Percentiles rank a stretch among this genome's conserved stretches.
These are phyloP conservation scores for Trichoderma reesei DNA, from an alignment of 495 filamentous ascomycete species.

Conservation along the genomic window DNA sequence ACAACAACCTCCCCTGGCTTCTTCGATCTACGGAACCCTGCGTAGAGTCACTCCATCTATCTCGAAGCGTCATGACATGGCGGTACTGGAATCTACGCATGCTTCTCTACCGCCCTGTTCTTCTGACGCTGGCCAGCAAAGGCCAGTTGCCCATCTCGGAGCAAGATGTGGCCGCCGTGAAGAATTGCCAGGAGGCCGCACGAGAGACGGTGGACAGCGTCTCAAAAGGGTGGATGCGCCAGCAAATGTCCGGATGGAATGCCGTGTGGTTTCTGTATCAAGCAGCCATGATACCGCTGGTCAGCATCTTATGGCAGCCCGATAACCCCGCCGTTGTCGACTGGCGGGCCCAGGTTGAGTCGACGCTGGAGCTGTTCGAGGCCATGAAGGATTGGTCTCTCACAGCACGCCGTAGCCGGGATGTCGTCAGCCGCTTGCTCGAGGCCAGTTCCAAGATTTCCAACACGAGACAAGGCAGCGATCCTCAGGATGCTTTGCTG, in stretches of 20 bases:
- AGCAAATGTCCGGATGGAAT: slow-evolving; percentile 74
- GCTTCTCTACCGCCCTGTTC: slow-evolving; percentile 65
- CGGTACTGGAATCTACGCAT: slow-evolving; percentile 70
- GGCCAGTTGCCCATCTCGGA: slow-evolving; percentile 53
- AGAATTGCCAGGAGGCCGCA: slow-evolving; percentile 58
- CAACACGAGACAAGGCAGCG: slow-evolving; percentile 11
- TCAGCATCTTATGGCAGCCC: slow-evolving; percentile 60
- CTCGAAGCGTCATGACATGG: slow-evolving; percentile 73
- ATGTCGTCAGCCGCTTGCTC: slow-evolving; percentile 60
- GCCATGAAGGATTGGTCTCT: slow-evolving; percentile 62
- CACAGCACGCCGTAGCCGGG: slow-evolving; percentile 56
- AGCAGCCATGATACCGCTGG: slow-evolving; percentile 65
- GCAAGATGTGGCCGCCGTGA: slow-evolving; percentile 56
- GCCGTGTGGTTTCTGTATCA: slow-evolving; percentile 79
- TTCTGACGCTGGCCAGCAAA: slow-evolving; percentile 61
- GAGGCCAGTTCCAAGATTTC: slow-evolving; percentile 43
- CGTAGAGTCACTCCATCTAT: slow-evolving; percentile 58
- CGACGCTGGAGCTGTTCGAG: slow-evolving; percentile 56
- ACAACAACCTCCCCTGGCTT: slow-evolving; percentile 60
- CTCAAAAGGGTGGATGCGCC: slow-evolving; percentile 52
- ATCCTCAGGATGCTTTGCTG: slow-evolving; percentile 19
- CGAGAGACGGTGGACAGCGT: slow-evolving; percentile 65
- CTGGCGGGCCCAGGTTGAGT: slow-evolving; percentile 58
- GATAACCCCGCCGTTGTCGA: slow-evolving; percentile 43
- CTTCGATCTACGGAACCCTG: slow-evolving; percentile 60